Conservation (phyloP, 495 filamentous ascomycete genomes). For the Tetracladium setigerum region DNA sequence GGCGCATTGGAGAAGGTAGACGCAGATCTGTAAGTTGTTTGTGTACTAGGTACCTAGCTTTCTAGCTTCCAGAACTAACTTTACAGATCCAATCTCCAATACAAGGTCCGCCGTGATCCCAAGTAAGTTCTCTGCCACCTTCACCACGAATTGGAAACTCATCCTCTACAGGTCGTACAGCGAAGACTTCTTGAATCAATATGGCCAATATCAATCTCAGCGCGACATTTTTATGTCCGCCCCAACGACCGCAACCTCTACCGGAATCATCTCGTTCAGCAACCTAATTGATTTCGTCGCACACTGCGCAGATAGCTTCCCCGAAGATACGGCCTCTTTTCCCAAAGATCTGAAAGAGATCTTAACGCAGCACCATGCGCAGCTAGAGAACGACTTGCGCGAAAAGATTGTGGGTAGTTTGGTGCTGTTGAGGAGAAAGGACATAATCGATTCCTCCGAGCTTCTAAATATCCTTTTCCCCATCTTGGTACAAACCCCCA, state of each 20-base stretch:
- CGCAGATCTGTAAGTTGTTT: slow-evolving; percentile 59
- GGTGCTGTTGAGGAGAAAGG: slow-evolving; percentile 81
- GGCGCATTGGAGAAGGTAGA: slow-evolving; percentile 92
- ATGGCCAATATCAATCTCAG: slow-evolving; percentile 85
- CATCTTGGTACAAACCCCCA: slow-evolving; percentile 76
- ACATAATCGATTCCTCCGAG: slow-evolving; percentile 74
- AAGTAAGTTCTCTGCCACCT: slow-evolving; percentile 36
- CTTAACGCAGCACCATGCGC: slow-evolving; percentile 70
- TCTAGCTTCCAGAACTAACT: slow-evolving; percentile 12
- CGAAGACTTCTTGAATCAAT: slow-evolving; percentile 81
- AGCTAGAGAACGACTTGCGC: slow-evolving; percentile 70
- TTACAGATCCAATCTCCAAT: slow-evolving; percentile 69
- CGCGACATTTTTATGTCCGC: slow-evolving; percentile 82
- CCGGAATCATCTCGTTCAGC: slow-evolving; percentile 68
- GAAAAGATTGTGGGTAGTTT: slow-evolving; percentile 93
- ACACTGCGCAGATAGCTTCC: slow-evolving; percentile 91
- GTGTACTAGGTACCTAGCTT: slow-evolving; percentile 7
- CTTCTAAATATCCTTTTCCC: slow-evolving; percentile 87
- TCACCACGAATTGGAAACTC: slow-evolving; percentile 1
- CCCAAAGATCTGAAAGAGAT: slow-evolving; percentile 75
- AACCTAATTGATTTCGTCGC: slow-evolving; percentile 85
- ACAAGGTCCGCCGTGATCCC: slow-evolving; percentile 82
- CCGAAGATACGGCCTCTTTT: slow-evolving; percentile 66
- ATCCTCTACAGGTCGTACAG: slow-evolving; percentile 56
- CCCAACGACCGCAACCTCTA: slow-evolving; percentile 66